Evolutionary conservation across 768 basidiomycete species (phyloP), one percentile per base, ranked within the genome.

Genomic region (Amanita fuliginea): DNA sequence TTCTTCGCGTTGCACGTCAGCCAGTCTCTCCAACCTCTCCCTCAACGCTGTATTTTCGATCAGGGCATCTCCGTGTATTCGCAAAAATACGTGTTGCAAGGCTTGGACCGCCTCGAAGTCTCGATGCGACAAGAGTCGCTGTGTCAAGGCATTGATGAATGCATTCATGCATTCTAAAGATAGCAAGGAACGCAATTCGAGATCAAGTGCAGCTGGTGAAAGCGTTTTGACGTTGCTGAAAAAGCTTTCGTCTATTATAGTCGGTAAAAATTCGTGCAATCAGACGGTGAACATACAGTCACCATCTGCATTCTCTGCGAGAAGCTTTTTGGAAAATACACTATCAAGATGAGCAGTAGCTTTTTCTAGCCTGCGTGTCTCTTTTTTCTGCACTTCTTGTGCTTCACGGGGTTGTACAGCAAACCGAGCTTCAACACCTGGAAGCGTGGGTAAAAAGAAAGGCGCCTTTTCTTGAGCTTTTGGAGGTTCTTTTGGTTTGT

Each of bases 61-160:
- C 26, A 98, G 67, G 0, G 82, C 69, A 49, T 98, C 93, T 3
- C 83, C 84, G 60, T 98, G 94, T 46, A 87, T 73, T 14, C 79
- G 78, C 36, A 98, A 66, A 63, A 96, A 91, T 1, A 95, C 84
- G 54, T 73, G 81, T 57, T 92, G 74, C 60, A 94, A 73, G 1
- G 93, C 77, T 63, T 98, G 92, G 3, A 95, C 87, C 10, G 91
- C 93, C 64, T 99, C 96, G 59, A 96, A 98, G 66, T 99, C 96
- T 42, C 79, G 78, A 55, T 82, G 88, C 6, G 86, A 87, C 30
- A 63, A 66, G 22, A 98, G 72, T 3, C 95, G 81, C 48, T 67
- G 76, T 9, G 72, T 76, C 21, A 98, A 71, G 0, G 91, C 86
- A 51, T 73, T 68, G 41, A 96, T 67, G 68, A 98, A 97, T 16